Conservation (phyloP, 2,329 filamentous ascomycete genomes). For the Pestalotiopsis sp. region DNA sequence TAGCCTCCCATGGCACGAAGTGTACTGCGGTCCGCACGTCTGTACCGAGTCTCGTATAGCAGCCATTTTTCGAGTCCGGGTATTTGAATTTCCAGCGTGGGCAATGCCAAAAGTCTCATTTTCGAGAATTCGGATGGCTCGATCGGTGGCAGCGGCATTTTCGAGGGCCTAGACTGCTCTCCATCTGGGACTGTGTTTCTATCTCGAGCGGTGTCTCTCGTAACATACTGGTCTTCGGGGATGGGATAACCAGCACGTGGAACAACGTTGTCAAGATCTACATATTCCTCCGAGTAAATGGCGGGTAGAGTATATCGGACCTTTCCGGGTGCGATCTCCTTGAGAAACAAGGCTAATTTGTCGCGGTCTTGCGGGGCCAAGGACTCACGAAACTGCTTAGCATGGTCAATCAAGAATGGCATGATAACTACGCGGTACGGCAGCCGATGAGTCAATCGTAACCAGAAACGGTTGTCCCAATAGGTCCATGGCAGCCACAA, state of each 20-base stretch:
- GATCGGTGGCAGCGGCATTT: not conserved
- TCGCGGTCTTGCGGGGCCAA: constrained; percentile 34
- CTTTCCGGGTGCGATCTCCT: constrained; percentile 54
- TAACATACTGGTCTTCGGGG: not conserved
- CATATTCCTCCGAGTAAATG: constrained; percentile 47
- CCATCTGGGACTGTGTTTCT: not conserved
- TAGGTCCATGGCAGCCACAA: constrained; percentile 37
- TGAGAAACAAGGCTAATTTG: constrained; percentile 45
- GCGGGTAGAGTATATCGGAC: constrained; percentile 57
- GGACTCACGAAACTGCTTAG: constrained; percentile 49
- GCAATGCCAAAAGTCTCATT: constrained; percentile 51
- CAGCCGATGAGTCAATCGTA: constrained; percentile 47
- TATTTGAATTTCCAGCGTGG: constrained; percentile 50
- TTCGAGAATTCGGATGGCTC: constrained; percentile 13
- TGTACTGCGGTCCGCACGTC: constrained; percentile 46
- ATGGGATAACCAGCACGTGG: constrained; percentile 21
- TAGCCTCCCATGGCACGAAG: constrained; percentile 28
- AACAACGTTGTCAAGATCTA: constrained; percentile 21
- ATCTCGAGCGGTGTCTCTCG: not conserved
- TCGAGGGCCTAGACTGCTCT: not conserved
- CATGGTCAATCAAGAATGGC: constrained; percentile 46
- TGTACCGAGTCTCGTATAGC: constrained; percentile 51
- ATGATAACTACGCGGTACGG: constrained; percentile 43
- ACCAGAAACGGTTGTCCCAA: constrained; percentile 67
- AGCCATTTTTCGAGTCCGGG: constrained; percentile 51